Base-by-base conservation (phyloP, 371 early-diverging fungal genomes). In the Zancudomyces culisetae region DNA sequence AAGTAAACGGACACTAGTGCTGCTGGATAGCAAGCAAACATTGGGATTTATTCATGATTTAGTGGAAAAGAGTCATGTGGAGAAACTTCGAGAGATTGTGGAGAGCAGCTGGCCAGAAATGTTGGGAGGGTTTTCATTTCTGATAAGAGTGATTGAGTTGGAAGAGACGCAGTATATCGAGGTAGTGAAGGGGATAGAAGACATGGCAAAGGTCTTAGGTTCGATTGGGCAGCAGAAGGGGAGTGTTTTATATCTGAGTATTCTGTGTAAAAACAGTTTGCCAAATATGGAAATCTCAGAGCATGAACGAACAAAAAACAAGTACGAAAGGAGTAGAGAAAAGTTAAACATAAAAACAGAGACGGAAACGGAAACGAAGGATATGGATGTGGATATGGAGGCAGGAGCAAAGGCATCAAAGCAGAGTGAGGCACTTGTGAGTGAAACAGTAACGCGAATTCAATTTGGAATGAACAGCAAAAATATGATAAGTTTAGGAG, bases 91-190 rank as follows among this genome's bases (percentile, higher is more conserved):
- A n/a, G n/a, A n/a, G n/a, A n/a, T 95, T 83, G 78, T 85, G 8
- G 66, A 79, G 61, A 66, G 77, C 2, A 76, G 83, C 2, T 90
- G 90, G 87, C 78, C 88, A 0, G 81, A 78, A n/a, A 59, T 93
- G 8, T 68, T 90, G 3, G 81, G 89, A 0, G 77, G 83, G 1
- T 75, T 87, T 60, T 79, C 84, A 0, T 79, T 86, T 50, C 75
- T 82, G 49, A 35, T 35, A 35, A 58, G 89, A 1, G 80, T 77
- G 1, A 73, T 81, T 0, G 77, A 80, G 47, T 59, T 92, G 35
- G 94, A 93, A 57, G 87, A 87, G 45, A 83, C 79, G 22, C 62
- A 93, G n/a, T 92, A 90, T 60, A 70, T 73, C 45, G 68, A 66
- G 35, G 70, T 79, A 0, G 66, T 91, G 63, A 70, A 77, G 10